phyloP scores from a whole-genome alignment of 768 basidiomycete species.

The Fomitopsis serialis region DNA sequence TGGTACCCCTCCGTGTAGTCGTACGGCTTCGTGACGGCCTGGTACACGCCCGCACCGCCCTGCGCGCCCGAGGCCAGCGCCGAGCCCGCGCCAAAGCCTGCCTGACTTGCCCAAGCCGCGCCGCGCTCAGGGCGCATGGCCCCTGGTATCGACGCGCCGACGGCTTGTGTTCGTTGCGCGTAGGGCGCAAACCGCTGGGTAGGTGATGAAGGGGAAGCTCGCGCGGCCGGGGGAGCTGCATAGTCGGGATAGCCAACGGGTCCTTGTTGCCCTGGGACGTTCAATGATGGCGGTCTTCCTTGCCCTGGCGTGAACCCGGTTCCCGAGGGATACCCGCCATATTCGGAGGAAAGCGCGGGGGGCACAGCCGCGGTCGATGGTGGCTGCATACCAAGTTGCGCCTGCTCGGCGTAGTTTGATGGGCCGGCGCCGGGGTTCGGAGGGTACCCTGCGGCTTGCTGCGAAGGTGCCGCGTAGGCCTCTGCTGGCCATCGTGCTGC shows the following conservation, averaged over 20 bases:
- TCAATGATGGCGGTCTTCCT: background rate
- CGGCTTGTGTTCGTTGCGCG: background rate
- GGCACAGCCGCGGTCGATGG: conserved; percentile 21
- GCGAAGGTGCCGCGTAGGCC: conserved; percentile 13
- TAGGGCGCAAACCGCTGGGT: background rate
- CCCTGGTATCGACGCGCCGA: background rate
- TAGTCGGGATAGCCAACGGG: conserved; percentile 7
- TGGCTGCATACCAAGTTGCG: conserved; percentile 26
- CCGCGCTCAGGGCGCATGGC: background rate
- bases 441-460: conserved; percentile 5
- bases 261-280: background rate
- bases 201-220: background rate
- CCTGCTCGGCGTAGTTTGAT: conserved; percentile 20
- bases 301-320: background rate
- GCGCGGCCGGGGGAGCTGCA: conserved; percentile 6
- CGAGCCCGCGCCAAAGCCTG: conserved; percentile 3
- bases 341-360: conserved; percentile 19
- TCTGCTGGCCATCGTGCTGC: conserved; percentile 34
- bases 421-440: conserved; percentile 11
- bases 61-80: conserved; percentile 6
- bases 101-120: background rate
- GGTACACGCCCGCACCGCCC: conserved; percentile 43
- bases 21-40: conserved; percentile 68
- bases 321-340: background rate
- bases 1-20: conserved; percentile 98